Base-by-base conservation (phyloP, 208 protist genomes). In the Novymonas esmeraldas region DNA sequence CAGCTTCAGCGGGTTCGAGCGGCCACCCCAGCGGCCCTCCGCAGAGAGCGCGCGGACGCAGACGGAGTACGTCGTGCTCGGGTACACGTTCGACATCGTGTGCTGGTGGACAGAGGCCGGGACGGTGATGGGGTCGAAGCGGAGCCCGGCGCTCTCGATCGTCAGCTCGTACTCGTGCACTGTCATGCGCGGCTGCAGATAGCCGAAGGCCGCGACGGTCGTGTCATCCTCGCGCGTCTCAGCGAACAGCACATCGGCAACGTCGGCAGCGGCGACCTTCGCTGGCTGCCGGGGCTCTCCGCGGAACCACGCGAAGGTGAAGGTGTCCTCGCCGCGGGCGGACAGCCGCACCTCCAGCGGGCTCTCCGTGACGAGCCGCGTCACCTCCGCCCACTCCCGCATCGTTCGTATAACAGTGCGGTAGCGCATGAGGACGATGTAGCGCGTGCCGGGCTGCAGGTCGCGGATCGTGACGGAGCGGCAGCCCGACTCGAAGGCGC, bases 341-440 rank as follows among this genome's bases (percentile, higher is more conserved):
- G 71, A 45, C 1, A 95, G 67, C 6, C 64, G 60, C 24, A 94
- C 73, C 41, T 87, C 63, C 38, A 89, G 76, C 31, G 86, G 38
- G 6, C 85, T 77, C 62, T 85, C 76, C 28, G 91, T 97, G 56
- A 85, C 85, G 34, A 97, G 92, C 10, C 89, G 79, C 6, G 80
- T 74, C 51, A 92, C 78, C 69, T 96, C 89, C 11, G 36, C 68
- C 91, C 91, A 97, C 26, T 84, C 82, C 22, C 78, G 84, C 73
- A 86, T 79, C 0, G 87, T 93, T 44, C 79, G 78, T 36, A 96
- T 84, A 28, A 96, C 73, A 26, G 87, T 96, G 50, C 76, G 71
- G 73, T 95, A 95, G 26, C 90, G 88, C 64, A 89, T 77, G 64
- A 95, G 70, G 2, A 95, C 86, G 64, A 95, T 82, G 76, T 96